Percentiles rank a stretch among this genome's conserved stretches.
Conservation (phyloP, 352 stramenopile species). For the Halophytophthora polymorphica region DNA sequence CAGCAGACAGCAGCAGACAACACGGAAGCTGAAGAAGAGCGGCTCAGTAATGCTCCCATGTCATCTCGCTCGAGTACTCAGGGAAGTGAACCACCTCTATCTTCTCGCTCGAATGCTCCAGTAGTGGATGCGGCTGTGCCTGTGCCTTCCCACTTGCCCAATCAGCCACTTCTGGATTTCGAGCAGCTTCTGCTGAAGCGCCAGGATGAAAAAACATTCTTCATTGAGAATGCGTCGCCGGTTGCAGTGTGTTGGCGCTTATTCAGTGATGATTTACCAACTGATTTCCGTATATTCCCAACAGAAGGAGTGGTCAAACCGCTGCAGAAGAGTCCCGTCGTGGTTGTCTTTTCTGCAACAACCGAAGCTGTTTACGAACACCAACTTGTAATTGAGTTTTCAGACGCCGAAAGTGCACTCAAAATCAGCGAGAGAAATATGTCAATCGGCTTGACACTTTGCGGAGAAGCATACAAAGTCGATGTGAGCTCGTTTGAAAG, state of each 20-base stretch:
- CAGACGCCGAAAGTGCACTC: constrained; percentile 72
- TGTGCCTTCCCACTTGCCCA: constrained; percentile 1
- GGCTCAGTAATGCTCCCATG: constrained; percentile 9
- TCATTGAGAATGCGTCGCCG: constrained; percentile 78
- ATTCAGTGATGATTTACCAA: constrained; percentile 23
- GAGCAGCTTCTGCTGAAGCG: constrained; percentile 89
- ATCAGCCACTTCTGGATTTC: constrained; percentile 78
- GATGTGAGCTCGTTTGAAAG: constrained; percentile 84
- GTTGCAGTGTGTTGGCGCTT: constrained; percentile 80
- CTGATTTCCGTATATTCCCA: constrained; percentile 75
- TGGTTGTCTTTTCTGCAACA: constrained; percentile 68
- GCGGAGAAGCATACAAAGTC: constrained; percentile 91
- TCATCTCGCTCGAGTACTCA: constrained; percentile 19
- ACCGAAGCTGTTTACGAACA: constrained; percentile 68
- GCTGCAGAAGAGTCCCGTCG: constrained; percentile 55
- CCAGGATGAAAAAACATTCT: constrained; percentile 86
- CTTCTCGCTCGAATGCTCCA: constrained; percentile 20
- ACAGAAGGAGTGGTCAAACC: constrained; percentile 69
- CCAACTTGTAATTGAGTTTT: constrained; percentile 73
- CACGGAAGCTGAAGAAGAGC: constrained; percentile 3
- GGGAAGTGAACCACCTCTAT: constrained; percentile 13
- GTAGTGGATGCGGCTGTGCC: constrained; percentile 1
- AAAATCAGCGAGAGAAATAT: constrained; percentile 35
- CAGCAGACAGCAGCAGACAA: constrained; percentile 1
- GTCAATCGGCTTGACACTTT: constrained; percentile 32